phyloP scores from a whole-genome alignment of 1,284 basidiomycete species.

The Ceratobasidium sp. region DNA sequence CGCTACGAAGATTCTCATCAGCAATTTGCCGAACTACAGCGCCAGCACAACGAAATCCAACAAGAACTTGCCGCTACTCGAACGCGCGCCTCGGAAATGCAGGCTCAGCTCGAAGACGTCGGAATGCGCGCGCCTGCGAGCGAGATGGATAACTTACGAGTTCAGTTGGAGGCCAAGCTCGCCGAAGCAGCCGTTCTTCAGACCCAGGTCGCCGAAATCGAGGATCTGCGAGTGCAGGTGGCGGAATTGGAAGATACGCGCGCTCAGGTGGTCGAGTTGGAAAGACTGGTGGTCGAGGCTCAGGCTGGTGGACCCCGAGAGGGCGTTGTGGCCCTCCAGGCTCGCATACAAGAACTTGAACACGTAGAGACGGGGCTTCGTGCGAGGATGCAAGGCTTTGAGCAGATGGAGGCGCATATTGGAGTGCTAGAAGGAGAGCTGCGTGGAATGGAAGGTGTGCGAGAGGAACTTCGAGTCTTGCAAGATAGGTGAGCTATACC shows the following conservation, averaged over 20 bases:
- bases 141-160: conserved; percentile 30
- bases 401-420: conserved; percentile 29
- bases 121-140: conserved; percentile 42
- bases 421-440: conserved; percentile 39
- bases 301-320: conserved; percentile 18
- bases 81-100: conserved; percentile 4
- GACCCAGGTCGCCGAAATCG: conserved; percentile 24
- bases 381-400: conserved; percentile 9
- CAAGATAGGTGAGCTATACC: conserved; percentile 28
- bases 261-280: conserved; percentile 36
- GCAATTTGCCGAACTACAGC: conserved; percentile 13
- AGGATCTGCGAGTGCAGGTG: conserved; percentile 37
- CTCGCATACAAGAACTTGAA: conserved; percentile 31
- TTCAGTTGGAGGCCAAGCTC: conserved; percentile 13
- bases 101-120: conserved; percentile 33
- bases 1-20: neutral
- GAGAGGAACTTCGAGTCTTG: conserved; percentile 34
- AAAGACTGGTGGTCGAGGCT: conserved; percentile 30
- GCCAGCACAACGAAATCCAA: conserved; percentile 6
- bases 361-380: conserved; percentile 26
- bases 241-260: conserved; percentile 40
- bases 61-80: conserved; percentile 8
- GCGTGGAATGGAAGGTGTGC: conserved; percentile 26
- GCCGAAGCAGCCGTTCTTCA: conserved; percentile 17
- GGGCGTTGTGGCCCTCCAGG: conserved; percentile 2